Percentiles rank a stretch among this genome's conserved stretches.
These are phyloP conservation scores for Exophiala spinifera DNA, from an alignment of 2,329 filamentous ascomycete species.

Conservation along the genomic window DNA sequence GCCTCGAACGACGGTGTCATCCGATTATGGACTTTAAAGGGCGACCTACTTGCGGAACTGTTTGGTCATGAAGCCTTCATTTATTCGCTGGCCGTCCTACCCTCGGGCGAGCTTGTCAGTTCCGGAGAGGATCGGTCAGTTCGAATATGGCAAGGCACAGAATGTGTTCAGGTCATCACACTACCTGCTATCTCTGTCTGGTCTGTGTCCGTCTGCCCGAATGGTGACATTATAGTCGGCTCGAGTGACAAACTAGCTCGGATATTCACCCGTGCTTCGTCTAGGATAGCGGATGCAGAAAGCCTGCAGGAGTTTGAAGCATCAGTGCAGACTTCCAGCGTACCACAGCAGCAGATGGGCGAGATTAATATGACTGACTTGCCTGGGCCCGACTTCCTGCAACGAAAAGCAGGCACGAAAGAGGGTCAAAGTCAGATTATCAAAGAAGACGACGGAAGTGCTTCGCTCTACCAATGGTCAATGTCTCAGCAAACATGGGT, in stretches of 20 bases:
- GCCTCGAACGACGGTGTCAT: slow-evolving; percentile 91
- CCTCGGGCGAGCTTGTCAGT: slow-evolving; percentile 84
- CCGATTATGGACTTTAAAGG: slow-evolving; percentile 79
- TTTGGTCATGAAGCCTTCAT: slow-evolving; percentile 93
- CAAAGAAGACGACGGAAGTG: slow-evolving; percentile 71
- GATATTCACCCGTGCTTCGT: slow-evolving; percentile 71
- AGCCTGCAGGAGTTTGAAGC: slow-evolving; percentile 74
- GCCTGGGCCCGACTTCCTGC: slow-evolving; percentile 82
- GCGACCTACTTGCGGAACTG: slow-evolving; percentile 71
- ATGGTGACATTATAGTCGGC: slow-evolving; percentile 90
- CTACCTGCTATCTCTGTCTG: slow-evolving; percentile 96
- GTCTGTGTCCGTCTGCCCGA: slow-evolving; percentile 76
- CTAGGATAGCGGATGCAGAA: slow-evolving; percentile 67
- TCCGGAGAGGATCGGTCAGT: slow-evolving; percentile 93
- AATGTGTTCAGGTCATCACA: slow-evolving; percentile 92
- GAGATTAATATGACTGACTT: slow-evolving; percentile 88
- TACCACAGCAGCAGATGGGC: slow-evolving; percentile 80
- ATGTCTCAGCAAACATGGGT: slow-evolving; percentile 69
- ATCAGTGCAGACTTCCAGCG: slow-evolving; percentile 75
- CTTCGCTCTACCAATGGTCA: slow-evolving; percentile 90
- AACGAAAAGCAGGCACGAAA: slow-evolving; percentile 80
- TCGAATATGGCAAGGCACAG: slow-evolving; percentile 75
- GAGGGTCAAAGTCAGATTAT: slow-evolving; percentile 96
- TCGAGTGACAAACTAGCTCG: slow-evolving; percentile 84
- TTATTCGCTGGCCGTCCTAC: slow-evolving; percentile 74